Evolutionary conservation across 192 early-diverging fungal genomes (phyloP), one percentile per base, ranked within the genome.

Genomic region (Pecoramyces ruminantium): DNA sequence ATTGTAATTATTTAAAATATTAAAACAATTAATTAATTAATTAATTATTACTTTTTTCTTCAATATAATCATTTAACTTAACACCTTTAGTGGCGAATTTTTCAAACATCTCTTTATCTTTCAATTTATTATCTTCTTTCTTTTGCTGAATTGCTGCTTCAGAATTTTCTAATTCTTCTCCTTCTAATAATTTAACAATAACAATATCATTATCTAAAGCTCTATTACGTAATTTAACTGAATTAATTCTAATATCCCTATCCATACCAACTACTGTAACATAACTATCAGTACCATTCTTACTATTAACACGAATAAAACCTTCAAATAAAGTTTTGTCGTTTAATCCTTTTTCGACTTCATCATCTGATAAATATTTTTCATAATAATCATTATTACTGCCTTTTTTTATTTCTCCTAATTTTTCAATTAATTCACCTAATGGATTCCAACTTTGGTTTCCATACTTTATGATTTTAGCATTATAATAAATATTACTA

Each of bases 201-300:
- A 96, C 95, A 8, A 92, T 85, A 83, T 96, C 95, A 8, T 94
- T 94, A 80, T 96, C 94, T 8, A 96, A 83, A 9, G 94, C 93
- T 51, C 95, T 88, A 84, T 96, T 96, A 28, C 93, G 90, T 80
- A 88, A 87, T 39, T 88, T 88, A 39, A 89, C 89, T 21, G 94
- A 94, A 78, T 87, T 91, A 18, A 96, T 92, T 80, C 91, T 93
- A 25, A 96, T 90, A 83, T 96, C 95, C 11, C 89, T 87, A 79
- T 91, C 91, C 3, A 93, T 81, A 78, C 51, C 51, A 25, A n/a
- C 51, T 25, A 67, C 51, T 11, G 51, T 67, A 67, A 67, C 51
- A 67, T 67, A 67, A 67, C 51, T 67, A 9, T 67, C 51, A 67
- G 2, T 9, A 67, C 51, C 51, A 67, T n/a, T 67, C n/a, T 67